These are phyloP conservation scores for Globisporangium spiculum DNA, from an alignment of 352 stramenopile species.

Conservation along the genomic window DNA sequence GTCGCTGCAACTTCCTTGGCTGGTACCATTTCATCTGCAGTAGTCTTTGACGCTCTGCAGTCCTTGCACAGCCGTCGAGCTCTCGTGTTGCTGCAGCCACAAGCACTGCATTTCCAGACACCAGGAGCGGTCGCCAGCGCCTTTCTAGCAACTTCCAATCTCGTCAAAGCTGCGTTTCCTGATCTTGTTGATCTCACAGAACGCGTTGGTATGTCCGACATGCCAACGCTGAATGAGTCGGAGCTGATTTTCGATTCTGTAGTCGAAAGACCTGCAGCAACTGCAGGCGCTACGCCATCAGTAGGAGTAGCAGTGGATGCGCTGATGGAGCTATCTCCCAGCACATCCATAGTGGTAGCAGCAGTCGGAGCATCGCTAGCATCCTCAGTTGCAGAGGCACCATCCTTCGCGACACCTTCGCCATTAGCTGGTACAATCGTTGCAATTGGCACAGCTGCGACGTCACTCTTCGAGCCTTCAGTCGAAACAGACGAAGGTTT, in stretches of 20 bases:
- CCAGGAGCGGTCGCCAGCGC: conserved; percentile 7
- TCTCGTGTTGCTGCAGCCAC: conserved; percentile 48
- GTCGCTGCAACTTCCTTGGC: background rate
- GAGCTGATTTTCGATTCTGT: conserved; percentile 7
- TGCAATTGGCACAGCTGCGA: background rate
- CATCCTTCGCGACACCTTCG: background rate
- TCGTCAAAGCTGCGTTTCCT: conserved; percentile 20
- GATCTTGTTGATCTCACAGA: background rate
- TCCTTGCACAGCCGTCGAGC: conserved; percentile 43
- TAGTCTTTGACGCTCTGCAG: conserved; percentile 33
- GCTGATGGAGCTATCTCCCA: background rate
- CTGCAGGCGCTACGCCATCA: no score
- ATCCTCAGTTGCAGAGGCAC: background rate
- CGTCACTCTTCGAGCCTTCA: conserved; percentile 12
- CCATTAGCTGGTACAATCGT: background rate
- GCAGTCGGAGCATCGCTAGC: background rate
- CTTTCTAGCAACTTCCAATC: background rate
- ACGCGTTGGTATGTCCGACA: background rate
- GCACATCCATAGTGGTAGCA: background rate
- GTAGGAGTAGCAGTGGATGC: background rate
- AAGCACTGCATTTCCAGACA: conserved; percentile 55
- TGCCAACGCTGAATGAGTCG: conserved; percentile 18
- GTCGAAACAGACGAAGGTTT: background rate
- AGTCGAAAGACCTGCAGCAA: background rate
- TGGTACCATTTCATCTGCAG: background rate